Base-by-base conservation (phyloP, 768 basidiomycete genomes). In the Fomitopsis serialis region DNA sequence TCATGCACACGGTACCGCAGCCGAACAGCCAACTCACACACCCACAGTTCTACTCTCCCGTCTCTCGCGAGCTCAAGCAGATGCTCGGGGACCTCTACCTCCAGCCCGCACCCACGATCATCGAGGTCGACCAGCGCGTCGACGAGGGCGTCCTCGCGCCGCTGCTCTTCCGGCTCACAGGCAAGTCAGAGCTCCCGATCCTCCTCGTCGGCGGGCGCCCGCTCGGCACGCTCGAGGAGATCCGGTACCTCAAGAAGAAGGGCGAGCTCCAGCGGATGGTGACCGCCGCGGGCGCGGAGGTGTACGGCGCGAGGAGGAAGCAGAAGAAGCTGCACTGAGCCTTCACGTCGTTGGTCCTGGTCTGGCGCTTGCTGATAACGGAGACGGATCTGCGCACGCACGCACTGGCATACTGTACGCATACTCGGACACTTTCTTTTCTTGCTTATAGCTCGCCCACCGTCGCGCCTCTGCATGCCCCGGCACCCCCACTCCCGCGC, bases 61-160 rank as follows among this genome's bases (percentile, higher is more conserved):
- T 73, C 23, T 84, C 85, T 2, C 78, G 88, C 42, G 87, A 89
- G 59, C 65, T 87, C 25, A 89, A 88, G 60, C 58, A 72, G 12
- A 73, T 85, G 8, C 69, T 92, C 3, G 63, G 71, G 1, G 72
- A 69, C 9, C 70, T 87, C 67, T 69, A 82, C 59, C 75, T 92
- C 37, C 71, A 69, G 0, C 89, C 89, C 9, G 64, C 76, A 0
- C 83, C 87, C 0, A 78, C 82, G 15, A 74, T 89, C 46, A 78
- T 92, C 42, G 85, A 89, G 37, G 77, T 88, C 21, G 89, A 92
- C 62, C 68, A 80, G 48, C 82, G 89, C 55, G 84, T 83, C 55
- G 89, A 92, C 63, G 79, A 78, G 4, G 71, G 76, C 0, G 80
- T 89, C 23, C 71, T 92, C 22, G 65, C 68, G 3, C 82, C 86